phyloP scores from a whole-genome alignment of 2,329 filamentous ascomycete species.

The Daldinia sp. region DNA sequence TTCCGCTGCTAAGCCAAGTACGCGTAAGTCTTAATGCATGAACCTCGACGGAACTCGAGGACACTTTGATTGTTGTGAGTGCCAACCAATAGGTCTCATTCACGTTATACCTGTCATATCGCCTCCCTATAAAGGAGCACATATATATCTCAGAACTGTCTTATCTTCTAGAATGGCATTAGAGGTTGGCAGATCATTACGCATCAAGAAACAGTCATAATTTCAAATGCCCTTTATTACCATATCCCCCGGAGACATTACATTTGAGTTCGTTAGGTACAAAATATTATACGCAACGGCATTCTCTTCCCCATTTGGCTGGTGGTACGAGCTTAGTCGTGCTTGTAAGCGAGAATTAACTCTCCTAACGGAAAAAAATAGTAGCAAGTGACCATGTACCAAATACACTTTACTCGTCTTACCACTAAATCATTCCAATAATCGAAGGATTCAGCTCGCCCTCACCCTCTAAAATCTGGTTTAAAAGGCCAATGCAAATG shows the following conservation, averaged over 20 bases:
- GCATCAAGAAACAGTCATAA: neutral
- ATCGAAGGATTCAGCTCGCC: neutral
- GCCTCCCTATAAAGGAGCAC: constrained; percentile 1
- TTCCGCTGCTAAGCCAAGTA: constrained; percentile 76
- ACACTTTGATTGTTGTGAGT: neutral
- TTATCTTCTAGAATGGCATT: constrained; percentile 17
- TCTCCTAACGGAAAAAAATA: neutral
- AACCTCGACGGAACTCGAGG: constrained; percentile 3
- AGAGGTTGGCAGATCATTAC: constrained; percentile 19
- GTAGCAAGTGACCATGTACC: neutral
- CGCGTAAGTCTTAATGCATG: constrained; percentile 29
- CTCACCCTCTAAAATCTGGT: neutral
- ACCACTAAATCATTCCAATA: neutral
- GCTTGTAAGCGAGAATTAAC: neutral
- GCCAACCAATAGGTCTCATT: constrained; percentile 11
- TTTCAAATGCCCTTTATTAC: neutral
- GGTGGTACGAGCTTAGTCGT: neutral
- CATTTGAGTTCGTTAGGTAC: neutral
- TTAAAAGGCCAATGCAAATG: constrained; percentile 35
- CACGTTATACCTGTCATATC: constrained; percentile 22
- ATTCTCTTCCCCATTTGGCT: neutral
- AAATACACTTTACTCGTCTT: neutral
- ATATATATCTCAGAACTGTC: constrained; percentile 4
- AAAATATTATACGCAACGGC: neutral
- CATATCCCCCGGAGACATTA: neutral